These are phyloP conservation scores for Viola pubescens DNA, from an alignment of 441 rosid species.

Conservation along the genomic window DNA sequence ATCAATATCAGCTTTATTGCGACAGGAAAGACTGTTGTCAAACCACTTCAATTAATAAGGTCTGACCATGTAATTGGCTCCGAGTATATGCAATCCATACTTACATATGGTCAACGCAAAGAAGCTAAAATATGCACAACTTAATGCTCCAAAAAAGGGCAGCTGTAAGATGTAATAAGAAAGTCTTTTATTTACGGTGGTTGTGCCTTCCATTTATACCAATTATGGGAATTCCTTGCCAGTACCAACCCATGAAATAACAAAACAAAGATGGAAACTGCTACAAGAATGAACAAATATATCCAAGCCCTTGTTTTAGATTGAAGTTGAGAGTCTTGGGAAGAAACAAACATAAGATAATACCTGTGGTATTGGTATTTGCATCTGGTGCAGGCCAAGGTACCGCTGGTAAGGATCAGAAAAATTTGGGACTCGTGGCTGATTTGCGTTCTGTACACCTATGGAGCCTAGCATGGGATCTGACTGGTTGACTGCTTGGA, in stretches of 20 bases:
- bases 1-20: not conserved
- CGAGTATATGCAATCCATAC: too few relatives aligned
- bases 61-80: too few relatives aligned
- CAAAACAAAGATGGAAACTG: not conserved
- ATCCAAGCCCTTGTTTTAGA: slow-evolving; percentile 5
- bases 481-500: slow-evolving; percentile 34
- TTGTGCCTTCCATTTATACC: too few relatives aligned
- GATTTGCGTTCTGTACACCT: slow-evolving; percentile 39
- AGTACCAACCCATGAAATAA: not conserved
- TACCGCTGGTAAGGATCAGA: slow-evolving; percentile 66
- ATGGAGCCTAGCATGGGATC: slow-evolving; percentile 34
- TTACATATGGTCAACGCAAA: too few relatives aligned
- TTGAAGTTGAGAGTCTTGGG: slow-evolving; percentile 3
- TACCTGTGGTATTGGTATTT: slow-evolving; percentile 52
- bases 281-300: not conserved
- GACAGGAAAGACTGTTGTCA: too few relatives aligned
- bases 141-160: too few relatives aligned
- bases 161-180: too few relatives aligned
- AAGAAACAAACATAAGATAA: not conserved
- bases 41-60: too few relatives aligned
- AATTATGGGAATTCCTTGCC: not conserved
- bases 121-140: too few relatives aligned
- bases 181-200: too few relatives aligned
- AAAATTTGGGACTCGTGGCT: slow-evolving; percentile 33
- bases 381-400: slow-evolving; percentile 48